Conservation (phyloP, 2,329 filamentous ascomycete species). For the Beauveria bassiana region DNA sequence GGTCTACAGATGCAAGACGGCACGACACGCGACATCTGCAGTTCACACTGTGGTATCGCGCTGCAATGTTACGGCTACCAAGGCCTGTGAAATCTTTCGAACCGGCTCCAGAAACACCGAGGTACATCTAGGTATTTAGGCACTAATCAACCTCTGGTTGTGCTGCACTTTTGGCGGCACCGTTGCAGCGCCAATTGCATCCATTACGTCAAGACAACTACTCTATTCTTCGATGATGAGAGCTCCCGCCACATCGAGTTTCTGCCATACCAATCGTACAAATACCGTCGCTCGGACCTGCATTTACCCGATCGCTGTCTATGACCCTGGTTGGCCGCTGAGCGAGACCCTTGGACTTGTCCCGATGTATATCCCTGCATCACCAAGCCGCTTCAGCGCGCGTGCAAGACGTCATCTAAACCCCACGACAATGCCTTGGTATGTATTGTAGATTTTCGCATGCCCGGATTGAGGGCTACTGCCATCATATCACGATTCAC, state of each 20-base stretch:
- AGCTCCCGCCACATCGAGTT: background rate
- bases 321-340: background rate
- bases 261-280: background rate
- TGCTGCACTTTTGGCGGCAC: background rate
- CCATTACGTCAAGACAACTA: slow-evolving; percentile 5
- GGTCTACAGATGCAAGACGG: too few relatives aligned
- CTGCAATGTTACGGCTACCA: background rate
- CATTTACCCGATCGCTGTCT: background rate
- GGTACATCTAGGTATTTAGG: background rate
- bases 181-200: background rate
- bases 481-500: too few relatives aligned
- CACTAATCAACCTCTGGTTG: background rate
- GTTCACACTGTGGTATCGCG: too few relatives aligned
- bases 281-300: background rate
- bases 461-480: too few relatives aligned
- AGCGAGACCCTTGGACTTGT: too few relatives aligned
- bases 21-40: too few relatives aligned
- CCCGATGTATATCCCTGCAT: too few relatives aligned
- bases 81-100: background rate
- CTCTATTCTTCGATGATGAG: background rate
- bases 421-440: too few relatives aligned
- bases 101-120: background rate
- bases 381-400: too few relatives aligned
- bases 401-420: too few relatives aligned
- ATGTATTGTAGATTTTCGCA: too few relatives aligned